Percentiles rank a stretch among this genome's conserved stretches.
Evolutionary conservation across 1,139 yeast species (phyloP).

Genomic region (Blastobotrys illinoisensis): DNA sequence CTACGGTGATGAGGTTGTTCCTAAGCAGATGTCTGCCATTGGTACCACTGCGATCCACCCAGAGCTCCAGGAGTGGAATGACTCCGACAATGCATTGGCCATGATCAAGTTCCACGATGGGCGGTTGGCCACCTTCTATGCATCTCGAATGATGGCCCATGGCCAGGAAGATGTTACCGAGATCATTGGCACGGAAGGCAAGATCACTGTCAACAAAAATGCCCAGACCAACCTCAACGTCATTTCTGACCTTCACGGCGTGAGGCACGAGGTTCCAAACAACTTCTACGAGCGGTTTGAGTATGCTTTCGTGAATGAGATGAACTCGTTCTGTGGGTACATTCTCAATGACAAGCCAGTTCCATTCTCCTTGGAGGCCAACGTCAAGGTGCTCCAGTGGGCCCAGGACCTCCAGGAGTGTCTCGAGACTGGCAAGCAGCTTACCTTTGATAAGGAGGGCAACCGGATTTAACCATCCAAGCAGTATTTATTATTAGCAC

Average conservation of each 20-base stretch:
- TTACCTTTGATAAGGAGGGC: constrained; percentile 18
- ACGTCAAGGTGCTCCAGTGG: constrained; percentile 21
- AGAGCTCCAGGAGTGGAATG: constrained; percentile 18
- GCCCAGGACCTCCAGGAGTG: constrained; percentile 21
- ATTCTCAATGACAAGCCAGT: constrained; percentile 16
- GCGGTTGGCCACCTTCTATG: constrained; percentile 20
- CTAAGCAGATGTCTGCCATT: constrained; percentile 17
- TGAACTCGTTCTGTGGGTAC: constrained; percentile 15
- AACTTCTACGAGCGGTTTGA: constrained; percentile 20
- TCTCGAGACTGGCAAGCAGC: constrained; percentile 17
- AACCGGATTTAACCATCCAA: constrained; percentile 9
- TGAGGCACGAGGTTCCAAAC: constrained; percentile 17
- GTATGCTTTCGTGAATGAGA: constrained; percentile 19
- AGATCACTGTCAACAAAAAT: constrained; percentile 19
- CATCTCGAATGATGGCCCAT: constrained; percentile 23
- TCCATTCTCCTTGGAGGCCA: constrained; percentile 19
- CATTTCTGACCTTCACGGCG: constrained; percentile 16
- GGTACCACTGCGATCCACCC: constrained; percentile 21
- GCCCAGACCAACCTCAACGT: constrained; percentile 16
- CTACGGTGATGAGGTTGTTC: constrained; percentile 20
- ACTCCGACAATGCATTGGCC: constrained; percentile 22
- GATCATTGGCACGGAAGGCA: constrained; percentile 22
- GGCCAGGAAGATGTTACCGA: constrained; percentile 23
- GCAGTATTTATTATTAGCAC: background rate
- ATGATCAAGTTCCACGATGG: constrained; percentile 21